Evolutionary conservation across 2,329 filamentous ascomycete species (phyloP).

Genomic region (Apiospora arundinis): DNA sequence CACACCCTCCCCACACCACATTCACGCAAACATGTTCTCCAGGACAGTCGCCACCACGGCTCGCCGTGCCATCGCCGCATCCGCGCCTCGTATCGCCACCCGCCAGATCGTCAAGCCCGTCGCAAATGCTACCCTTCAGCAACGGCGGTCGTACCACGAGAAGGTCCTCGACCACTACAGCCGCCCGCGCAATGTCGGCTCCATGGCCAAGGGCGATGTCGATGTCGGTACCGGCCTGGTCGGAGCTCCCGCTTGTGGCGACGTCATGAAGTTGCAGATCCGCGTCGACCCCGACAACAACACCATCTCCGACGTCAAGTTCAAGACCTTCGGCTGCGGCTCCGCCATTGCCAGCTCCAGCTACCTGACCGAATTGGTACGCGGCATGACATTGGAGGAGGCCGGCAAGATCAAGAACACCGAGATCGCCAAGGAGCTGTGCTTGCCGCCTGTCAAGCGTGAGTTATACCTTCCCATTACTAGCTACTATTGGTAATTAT

Average conservation of each 20-base stretch:
- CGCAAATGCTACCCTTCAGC: slow-evolving; percentile 43
- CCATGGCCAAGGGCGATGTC: slow-evolving; percentile 72
- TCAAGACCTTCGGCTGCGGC: slow-evolving; percentile 84
- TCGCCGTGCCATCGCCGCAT: slow-evolving; percentile 50
- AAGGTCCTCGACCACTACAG: slow-evolving; percentile 83
- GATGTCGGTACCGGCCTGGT: slow-evolving; percentile 82
- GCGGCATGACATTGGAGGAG: slow-evolving; percentile 95
- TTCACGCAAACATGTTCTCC: slow-evolving; percentile 29
- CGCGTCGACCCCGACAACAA: slow-evolving; percentile 76
- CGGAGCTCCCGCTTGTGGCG: slow-evolving; percentile 86
- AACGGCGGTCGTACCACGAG: slow-evolving; percentile 57
- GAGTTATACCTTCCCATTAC: slow-evolving; percentile 39
- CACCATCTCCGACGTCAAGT: slow-evolving; percentile 80
- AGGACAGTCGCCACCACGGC: slow-evolving; percentile 35
- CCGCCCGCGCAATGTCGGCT: slow-evolving; percentile 78
- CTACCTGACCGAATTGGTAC: slow-evolving; percentile 92
- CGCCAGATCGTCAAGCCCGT: slow-evolving; percentile 50
- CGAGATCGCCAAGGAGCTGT: slow-evolving; percentile 95
- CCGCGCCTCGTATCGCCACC: slow-evolving; percentile 45
- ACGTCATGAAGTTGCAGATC: slow-evolving; percentile 95
- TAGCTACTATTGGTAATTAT: slow-evolving; percentile 12
- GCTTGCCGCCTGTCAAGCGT: slow-evolving; percentile 79
- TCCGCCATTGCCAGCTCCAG: slow-evolving; percentile 92
- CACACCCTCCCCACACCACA: neutral
- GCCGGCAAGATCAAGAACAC: slow-evolving; percentile 93